Base-by-base conservation (phyloP, 2,329 filamentous ascomycete species). In the Dothistroma pini region DNA sequence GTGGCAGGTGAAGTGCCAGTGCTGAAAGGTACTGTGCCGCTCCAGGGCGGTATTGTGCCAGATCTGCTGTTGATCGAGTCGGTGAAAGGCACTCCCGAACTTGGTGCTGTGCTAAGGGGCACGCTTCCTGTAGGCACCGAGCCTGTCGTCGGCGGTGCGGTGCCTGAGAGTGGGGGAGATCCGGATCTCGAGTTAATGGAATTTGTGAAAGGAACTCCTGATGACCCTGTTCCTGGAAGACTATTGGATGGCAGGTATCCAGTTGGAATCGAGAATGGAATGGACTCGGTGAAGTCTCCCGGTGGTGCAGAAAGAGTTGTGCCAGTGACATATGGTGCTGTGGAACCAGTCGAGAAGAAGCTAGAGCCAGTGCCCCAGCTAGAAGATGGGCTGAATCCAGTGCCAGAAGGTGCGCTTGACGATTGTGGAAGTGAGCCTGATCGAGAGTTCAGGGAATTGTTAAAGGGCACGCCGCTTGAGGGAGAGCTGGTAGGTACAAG, bases 11-110 rank as follows among this genome's bases (percentile, higher is more conserved):
- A 16, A 8, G 34, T 47, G 47, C 55, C 55, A 12, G 55, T 44
- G 25, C 54, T 35, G 25, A 5, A 22, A 11, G 63, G 61, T 31
- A 54, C 57, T 6, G 63, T 62, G 35, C 56, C 58, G 4, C 58
- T 63, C 1, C 54, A 48, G 12, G 55, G 25, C 48, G 56, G 55
- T 11, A 52, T 34, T 12, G 62, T 58, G 21, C 55, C 55, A 32
- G 55, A 57, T 32, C 55, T 34, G 16, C 41, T 31, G 21, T 44
- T 29, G 25, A 50, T 22, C 3, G 41, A 50, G 55, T 57, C 50
- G 22, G 41, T 57, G 38, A 57, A 57, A 11, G 55, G 54, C 11
- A 48, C 14, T n/a, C 54, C 54, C 8, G 29, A 44, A 22, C 38
- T 54, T 2, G 55, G 59, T 10, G 50, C 59, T 21, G 34, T 54